These are phyloP conservation scores for Verruconis gallopava DNA, from an alignment of 2,329 filamentous ascomycete genomes.

Conservation along the genomic window DNA sequence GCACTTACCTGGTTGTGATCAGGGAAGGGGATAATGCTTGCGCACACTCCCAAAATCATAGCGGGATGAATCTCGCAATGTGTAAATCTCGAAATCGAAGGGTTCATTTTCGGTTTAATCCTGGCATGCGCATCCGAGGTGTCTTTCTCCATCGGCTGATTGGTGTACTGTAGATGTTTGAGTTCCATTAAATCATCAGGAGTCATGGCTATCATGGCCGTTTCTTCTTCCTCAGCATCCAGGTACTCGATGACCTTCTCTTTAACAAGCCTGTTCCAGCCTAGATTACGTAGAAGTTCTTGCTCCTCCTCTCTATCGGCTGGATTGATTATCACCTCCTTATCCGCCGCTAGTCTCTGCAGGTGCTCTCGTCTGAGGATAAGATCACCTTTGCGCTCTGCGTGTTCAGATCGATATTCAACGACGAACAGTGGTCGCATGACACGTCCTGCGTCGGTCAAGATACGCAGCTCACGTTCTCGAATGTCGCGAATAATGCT, in stretches of 20 bases:
- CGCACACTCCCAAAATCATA: constrained; percentile 97
- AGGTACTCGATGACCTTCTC: constrained; percentile 88
- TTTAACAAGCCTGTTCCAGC: constrained; percentile 77
- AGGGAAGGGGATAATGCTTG: constrained; percentile 98
- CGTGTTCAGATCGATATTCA: constrained; percentile 65
- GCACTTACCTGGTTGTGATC: constrained; percentile 75
- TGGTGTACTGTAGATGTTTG: constrained; percentile 25
- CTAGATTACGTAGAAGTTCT: constrained; percentile 37
- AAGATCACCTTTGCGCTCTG: constrained; percentile 57
- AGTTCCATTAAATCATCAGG: constrained; percentile 75
- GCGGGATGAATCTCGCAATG: constrained; percentile 99
- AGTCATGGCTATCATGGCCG: constrained; percentile 98
- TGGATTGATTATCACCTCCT: constrained; percentile 42
- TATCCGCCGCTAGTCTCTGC: constrained; percentile 59
- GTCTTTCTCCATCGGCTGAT: not conserved
- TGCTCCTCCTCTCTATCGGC: constrained; percentile 44
- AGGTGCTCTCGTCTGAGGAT: constrained; percentile 79
- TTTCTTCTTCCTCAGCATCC: constrained; percentile 96
- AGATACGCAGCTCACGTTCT: constrained; percentile 96
- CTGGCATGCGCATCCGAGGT: constrained; percentile 66
- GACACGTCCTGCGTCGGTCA: constrained; percentile 90
- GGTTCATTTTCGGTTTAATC: constrained; percentile 77
- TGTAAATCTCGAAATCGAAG: constrained; percentile 82
- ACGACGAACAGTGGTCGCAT: constrained; percentile 90
- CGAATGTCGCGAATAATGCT: constrained; percentile 92